Conservation (phyloP, 306 rosid species). For the Casuarina cunninghamiana region DNA sequence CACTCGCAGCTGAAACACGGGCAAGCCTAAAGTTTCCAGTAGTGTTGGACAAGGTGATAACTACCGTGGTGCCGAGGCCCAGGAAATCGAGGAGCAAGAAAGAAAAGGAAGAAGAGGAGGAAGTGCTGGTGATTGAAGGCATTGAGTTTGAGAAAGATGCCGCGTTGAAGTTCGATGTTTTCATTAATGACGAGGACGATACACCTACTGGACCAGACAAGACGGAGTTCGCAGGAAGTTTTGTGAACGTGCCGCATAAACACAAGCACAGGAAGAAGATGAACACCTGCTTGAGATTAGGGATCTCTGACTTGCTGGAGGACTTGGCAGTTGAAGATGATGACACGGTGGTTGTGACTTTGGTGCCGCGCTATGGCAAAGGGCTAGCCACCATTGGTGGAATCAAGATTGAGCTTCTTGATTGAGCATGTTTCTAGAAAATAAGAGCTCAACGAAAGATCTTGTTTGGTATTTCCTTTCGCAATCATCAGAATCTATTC, state of each 20-base stretch:
- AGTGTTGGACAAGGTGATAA: slow-evolving; percentile 38
- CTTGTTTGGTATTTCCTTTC: background rate
- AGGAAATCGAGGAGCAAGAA: slow-evolving; percentile 14
- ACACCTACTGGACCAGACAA: slow-evolving; percentile 32
- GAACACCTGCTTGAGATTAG: slow-evolving; percentile 45
- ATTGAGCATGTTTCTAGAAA: too few relatives aligned
- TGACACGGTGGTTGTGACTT: slow-evolving; percentile 59
- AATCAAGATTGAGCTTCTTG: slow-evolving; percentile 45
- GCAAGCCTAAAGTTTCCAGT: slow-evolving; percentile 33
- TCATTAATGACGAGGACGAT: slow-evolving; percentile 74
- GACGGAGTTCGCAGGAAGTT: slow-evolving; percentile 84
- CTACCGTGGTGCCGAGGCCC: slow-evolving; percentile 53
- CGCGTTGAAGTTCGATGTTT: slow-evolving; percentile 67
- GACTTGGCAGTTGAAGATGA: slow-evolving; percentile 75
- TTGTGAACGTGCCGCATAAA: slow-evolving; percentile 68
- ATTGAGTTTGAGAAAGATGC: slow-evolving; percentile 49
- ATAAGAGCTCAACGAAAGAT: too few relatives aligned
- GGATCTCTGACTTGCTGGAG: slow-evolving; percentile 63
- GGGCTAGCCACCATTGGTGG: slow-evolving; percentile 40
- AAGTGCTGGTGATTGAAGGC: slow-evolving; percentile 18
- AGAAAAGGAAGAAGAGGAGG: background rate
- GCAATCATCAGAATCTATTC: too few relatives aligned
- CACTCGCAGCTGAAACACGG: slow-evolving; percentile 42
- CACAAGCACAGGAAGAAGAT: slow-evolving; percentile 36
- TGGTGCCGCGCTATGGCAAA: slow-evolving; percentile 63